Evolutionary conservation across 495 filamentous ascomycete genomes (phyloP).

Genomic region (Daldinia childiae): DNA sequence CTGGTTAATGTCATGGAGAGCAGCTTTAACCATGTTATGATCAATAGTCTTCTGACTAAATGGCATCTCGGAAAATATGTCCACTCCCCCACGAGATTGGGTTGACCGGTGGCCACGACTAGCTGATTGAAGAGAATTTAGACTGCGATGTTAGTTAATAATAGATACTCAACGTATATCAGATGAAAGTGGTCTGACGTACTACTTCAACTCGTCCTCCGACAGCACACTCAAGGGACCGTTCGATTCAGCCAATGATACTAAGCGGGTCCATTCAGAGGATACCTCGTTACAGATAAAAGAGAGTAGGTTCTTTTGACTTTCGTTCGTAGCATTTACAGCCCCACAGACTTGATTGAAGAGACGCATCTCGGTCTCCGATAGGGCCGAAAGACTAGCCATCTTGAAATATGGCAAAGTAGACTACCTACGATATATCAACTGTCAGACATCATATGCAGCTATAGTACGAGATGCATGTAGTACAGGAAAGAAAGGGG

Average conservation of each 20-base stretch:
- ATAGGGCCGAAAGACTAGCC: constrained; percentile 14
- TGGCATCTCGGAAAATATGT: constrained; percentile 13
- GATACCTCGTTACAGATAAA: constrained; percentile 24
- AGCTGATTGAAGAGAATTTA: constrained; percentile 1
- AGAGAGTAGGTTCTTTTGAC: constrained; percentile 24
- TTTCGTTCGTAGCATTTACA: constrained; percentile 17
- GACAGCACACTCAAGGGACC: constrained; percentile 30
- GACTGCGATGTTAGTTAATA: constrained; percentile 10
- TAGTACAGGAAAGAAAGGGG: neutral
- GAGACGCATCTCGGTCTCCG: constrained; percentile 35
- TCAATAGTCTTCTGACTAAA: constrained; percentile 23
- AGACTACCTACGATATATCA: neutral
- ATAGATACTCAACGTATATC: neutral
- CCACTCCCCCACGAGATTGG: neutral
- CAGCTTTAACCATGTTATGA: constrained; percentile 1
- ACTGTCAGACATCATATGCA: neutral
- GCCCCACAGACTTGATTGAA: constrained; percentile 31
- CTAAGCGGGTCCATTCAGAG: constrained; percentile 27
- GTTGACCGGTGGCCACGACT: neutral
- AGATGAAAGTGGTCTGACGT: neutral
- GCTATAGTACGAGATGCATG: neutral
- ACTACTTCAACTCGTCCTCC: constrained; percentile 38
- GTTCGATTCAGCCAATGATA: constrained; percentile 29
- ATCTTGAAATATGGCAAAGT: constrained; percentile 10
- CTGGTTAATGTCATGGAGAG: constrained; percentile 31